Conservation (phyloP, 257 asterid species). For the Solanum chaucha region DNA sequence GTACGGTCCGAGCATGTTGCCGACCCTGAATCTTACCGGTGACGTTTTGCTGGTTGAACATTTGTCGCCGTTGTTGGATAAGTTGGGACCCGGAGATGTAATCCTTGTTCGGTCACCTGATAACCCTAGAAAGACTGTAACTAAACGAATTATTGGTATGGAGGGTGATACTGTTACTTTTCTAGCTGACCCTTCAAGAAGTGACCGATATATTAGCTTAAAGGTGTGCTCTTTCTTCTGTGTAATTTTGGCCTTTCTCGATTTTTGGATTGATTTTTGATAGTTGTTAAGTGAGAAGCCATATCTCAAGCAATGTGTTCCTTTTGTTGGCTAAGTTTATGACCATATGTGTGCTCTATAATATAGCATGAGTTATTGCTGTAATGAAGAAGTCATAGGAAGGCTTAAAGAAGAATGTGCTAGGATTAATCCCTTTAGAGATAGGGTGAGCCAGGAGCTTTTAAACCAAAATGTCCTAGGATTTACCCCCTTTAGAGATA, state of each 20-base stretch:
- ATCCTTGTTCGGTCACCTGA: slow-evolving; percentile 74
- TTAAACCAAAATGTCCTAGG: not conserved
- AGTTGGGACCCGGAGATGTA: slow-evolving; percentile 64
- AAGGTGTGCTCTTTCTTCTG: slow-evolving; percentile 27
- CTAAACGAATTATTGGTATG: slow-evolving; percentile 74
- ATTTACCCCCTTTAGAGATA: not conserved
- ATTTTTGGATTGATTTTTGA: not conserved
- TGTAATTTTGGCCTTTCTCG: not conserved
- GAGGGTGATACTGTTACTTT: slow-evolving; percentile 73
- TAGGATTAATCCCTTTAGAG: not conserved
- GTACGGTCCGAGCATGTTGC: slow-evolving; percentile 82
- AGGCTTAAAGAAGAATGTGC: not conserved
- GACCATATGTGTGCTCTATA: not conserved
- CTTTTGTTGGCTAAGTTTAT: not conserved
- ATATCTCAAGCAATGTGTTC: not conserved
- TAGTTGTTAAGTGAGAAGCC: not conserved
- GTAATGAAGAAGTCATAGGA: not conserved
- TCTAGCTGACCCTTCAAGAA: slow-evolving; percentile 43
- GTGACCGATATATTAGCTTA: slow-evolving; percentile 34
- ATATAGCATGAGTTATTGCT: not conserved
- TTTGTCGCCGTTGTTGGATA: slow-evolving; percentile 60
- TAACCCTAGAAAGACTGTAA: slow-evolving; percentile 63
- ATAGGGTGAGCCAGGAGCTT: not conserved
- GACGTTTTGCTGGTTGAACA: slow-evolving; percentile 77
- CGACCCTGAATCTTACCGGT: slow-evolving; percentile 83